phyloP scores from a whole-genome alignment of 805 yeast genomes.

The Cyberlindnera xishuangbannaensis region DNA sequence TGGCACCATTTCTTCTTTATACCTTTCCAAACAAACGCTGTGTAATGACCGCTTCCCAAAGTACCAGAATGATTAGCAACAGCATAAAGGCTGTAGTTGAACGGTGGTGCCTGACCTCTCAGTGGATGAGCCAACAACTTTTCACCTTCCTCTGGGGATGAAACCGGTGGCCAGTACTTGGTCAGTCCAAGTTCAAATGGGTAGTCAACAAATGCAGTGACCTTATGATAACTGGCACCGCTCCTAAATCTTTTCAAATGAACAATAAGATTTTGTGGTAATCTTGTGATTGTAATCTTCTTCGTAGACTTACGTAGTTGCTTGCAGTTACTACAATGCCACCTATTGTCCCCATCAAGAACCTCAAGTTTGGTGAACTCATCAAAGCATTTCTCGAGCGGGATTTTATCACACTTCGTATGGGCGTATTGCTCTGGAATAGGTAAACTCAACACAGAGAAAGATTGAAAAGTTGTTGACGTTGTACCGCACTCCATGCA shows the following conservation, averaged over 20 bases:
- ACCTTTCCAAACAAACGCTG: conserved; percentile 69
- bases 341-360: conserved; percentile 70
- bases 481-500: conserved; percentile 71
- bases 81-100: conserved; percentile 67
- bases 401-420: conserved; percentile 28
- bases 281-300: conserved; percentile 62
- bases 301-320: conserved; percentile 59
- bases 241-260: conserved; percentile 77
- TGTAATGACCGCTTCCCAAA: conserved; percentile 83
- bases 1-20: conserved; percentile 56
- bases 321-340: conserved; percentile 81
- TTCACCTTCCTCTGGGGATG: conserved; percentile 7
- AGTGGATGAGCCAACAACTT: conserved; percentile 43
- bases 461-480: conserved; percentile 83
- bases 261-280: conserved; percentile 74
- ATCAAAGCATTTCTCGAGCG: conserved; percentile 56
- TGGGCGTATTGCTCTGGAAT: conserved; percentile 46
- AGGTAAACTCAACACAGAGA: conserved; percentile 74
- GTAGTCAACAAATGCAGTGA: conserved; percentile 54
- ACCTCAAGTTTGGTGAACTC: conserved; percentile 72
- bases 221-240: conserved; percentile 23
- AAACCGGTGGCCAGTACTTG: conserved; percentile 13
- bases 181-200: conserved; percentile 58
- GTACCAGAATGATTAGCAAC: conserved; percentile 85
- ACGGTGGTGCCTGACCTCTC: conserved; percentile 77